Percentiles rank a stretch among this genome's conserved stretches.
phyloP scores from a whole-genome alignment of 768 basidiomycete genomes.

The Trametes cinnabarina region DNA sequence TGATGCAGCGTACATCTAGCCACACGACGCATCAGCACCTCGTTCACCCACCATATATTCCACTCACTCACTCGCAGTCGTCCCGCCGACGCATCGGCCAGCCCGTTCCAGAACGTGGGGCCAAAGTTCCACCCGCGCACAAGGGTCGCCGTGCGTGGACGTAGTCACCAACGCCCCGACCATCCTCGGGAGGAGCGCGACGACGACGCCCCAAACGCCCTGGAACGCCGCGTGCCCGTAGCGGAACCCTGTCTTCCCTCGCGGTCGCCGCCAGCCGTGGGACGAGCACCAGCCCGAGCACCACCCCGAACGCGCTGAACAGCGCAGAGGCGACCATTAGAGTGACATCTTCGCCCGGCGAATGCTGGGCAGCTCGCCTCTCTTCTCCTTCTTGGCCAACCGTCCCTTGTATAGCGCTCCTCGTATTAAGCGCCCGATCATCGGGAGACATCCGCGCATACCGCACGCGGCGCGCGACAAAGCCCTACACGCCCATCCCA shows the following conservation, averaged over 20 bases:
- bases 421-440: no score
- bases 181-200: not conserved
- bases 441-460: not conserved
- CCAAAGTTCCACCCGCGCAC: not conserved
- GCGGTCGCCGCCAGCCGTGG: not conserved
- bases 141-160: not conserved
- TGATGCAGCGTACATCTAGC: no score
- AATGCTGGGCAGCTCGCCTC: no score
- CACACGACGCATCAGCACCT: no score
- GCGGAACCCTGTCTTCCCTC: not conserved
- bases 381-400: no score
- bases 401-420: no score
- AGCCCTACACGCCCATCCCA: not conserved
- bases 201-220: slow-evolving; percentile 4
- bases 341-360: not conserved
- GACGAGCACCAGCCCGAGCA: slow-evolving; percentile 2
- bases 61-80: no score
- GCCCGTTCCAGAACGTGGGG: not conserved
- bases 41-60: no score
- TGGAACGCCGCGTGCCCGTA: not conserved
- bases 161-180: not conserved
- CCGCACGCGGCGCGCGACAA: not conserved
- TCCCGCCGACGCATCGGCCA: not conserved
- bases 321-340: not conserved
- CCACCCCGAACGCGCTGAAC: not conserved